Evolutionary conservation across 2,329 filamentous ascomycete genomes (phyloP), one percentile per base, ranked within the genome.

Genomic region (Aureobasidium mangrovei): DNA sequence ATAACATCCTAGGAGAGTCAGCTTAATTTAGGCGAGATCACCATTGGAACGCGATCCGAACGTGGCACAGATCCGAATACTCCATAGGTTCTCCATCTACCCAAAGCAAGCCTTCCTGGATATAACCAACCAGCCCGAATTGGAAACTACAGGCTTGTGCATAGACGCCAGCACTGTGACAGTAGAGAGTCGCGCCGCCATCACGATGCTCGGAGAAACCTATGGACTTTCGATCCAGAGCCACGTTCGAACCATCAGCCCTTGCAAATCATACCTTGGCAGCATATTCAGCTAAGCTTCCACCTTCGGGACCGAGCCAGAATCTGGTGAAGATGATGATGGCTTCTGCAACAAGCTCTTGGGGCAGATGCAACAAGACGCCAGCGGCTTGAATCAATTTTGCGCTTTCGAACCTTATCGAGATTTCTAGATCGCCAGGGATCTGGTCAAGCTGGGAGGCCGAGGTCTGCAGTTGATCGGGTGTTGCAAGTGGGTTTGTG

Each of bases 301-400:
- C 74, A 32, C 74, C 74, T 53, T 76, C 64, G 71, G 76, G 54
- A 69, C 80, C 65, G 73, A 89, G 73, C 85, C 87, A 95, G 71
- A 89, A 93, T 10, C 91, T 81, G 49, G 85, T 84, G 33, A 95
- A 81, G 0, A 93, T 71, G 39, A 96, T 82, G 64, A 91, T 88
- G 3, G 91, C 88, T 64, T 90, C 87, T 4, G 90, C 87, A 38
- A 93, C 88, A 38, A 88, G 82, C 61, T 90, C 88, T 67, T 95
- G 90, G 5, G 89, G 87, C 38, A 97, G 77, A 45, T 88, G 82
- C 3, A 98, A 78, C 18, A 97, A 79, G 48, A 94, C 78, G 31
- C 88, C 88, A 8, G 87, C 86, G 26, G 85, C 82, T 69, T 93
- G 88, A 3, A 85, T 88, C 41, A 91, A 78, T 61, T 80, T 80